These are phyloP conservation scores for Amoebophrya sp. DNA, from an alignment of 169 alveolate genomes.

Conservation along the genomic window DNA sequence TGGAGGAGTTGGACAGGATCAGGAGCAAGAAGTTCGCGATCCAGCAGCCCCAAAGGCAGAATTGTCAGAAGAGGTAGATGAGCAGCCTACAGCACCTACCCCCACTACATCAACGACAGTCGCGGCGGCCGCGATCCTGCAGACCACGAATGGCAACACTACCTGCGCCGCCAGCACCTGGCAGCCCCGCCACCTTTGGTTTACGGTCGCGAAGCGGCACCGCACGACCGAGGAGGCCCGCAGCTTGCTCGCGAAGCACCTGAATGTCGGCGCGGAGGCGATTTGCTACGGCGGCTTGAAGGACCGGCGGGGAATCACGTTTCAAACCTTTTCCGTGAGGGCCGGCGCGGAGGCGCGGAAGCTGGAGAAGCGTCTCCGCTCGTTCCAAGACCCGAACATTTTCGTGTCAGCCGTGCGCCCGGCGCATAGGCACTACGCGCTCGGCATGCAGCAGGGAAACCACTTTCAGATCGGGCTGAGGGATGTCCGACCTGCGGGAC, in stretches of 20 bases:
- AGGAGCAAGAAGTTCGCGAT: too few species aligned
- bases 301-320: background rate
- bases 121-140: too few species aligned
- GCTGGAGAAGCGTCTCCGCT: background rate
- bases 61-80: too few species aligned
- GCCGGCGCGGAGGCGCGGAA: background rate
- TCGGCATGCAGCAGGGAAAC: background rate
- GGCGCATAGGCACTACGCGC: background rate
- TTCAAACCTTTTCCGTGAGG: background rate
- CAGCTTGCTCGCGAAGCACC: background rate
- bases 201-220: background rate
- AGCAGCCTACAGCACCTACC: too few species aligned
- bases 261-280: background rate
- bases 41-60: too few species aligned
- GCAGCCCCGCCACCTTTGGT: background rate
- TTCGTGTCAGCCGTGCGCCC: background rate
- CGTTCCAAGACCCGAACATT: background rate
- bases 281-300: background rate
- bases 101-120: too few species aligned
- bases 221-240: background rate
- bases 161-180: too few species aligned
- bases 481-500: background rate
- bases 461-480: background rate
- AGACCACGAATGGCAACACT: background rate
- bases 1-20: too few species aligned